Percentiles rank a stretch among this genome's conserved stretches.
Conservation (phyloP, 306 rosid species). For the Rosa chinensis region DNA sequence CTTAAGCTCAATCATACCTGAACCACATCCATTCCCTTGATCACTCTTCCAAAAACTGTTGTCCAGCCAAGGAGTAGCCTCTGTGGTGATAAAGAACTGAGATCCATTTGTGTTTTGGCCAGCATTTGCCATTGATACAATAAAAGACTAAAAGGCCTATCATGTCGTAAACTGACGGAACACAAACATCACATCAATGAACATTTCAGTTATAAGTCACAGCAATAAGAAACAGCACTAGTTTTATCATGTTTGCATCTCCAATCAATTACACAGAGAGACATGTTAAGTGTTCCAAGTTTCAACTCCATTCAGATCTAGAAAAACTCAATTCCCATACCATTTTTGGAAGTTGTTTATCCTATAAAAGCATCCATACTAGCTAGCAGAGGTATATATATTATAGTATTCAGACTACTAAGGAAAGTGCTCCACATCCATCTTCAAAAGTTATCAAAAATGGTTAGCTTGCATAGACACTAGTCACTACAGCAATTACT, state of each 20-base stretch:
- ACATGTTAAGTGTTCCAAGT: no score
- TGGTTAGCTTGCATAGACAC: no score
- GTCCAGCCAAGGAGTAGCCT: conserved; percentile 98
- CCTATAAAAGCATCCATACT: no score
- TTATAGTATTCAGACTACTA: no score
- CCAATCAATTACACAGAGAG: no score
- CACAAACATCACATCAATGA: conserved; percentile 21
- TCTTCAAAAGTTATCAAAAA: no score
- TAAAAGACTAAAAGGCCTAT: conserved; percentile 98
- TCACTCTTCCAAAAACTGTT: conserved; percentile 91
- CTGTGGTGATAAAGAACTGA: conserved; percentile 97
- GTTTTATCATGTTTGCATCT: no score
- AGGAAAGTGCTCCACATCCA: no score
- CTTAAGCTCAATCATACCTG: conserved; percentile 58
- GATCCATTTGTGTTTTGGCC: conserved; percentile 94
- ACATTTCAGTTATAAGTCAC: not conserved
- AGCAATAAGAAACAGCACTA: not conserved
- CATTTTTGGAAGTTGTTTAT: no score
- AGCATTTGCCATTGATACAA: conserved; percentile 96
- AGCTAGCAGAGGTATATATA: no score
- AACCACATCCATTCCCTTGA: conserved; percentile 96
- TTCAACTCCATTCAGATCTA: no score
- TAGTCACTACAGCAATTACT: not conserved
- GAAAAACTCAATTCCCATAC: no score
- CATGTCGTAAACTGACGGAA: conserved; percentile 84